Evolutionary conservation across 176 grass and related monocot species (phyloP).

Genomic region (Avena atlantica): DNA sequence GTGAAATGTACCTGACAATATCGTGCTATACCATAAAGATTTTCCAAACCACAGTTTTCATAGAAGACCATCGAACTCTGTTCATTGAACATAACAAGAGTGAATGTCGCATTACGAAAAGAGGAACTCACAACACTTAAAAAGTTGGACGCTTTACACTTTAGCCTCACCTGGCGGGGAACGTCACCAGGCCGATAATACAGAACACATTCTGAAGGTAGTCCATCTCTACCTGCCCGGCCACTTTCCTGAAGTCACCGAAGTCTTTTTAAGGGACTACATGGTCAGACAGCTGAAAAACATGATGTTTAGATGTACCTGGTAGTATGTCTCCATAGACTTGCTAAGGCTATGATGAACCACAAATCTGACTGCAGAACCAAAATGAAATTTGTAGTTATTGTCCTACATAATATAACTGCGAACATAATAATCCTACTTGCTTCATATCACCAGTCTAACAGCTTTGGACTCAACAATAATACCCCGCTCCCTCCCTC

Average conservation of each 20-base stretch:
- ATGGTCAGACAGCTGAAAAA: slow-evolving; percentile 6
- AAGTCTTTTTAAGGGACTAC: slow-evolving; percentile 25
- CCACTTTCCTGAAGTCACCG: slow-evolving; percentile 74
- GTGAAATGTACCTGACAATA: slow-evolving; percentile 80
- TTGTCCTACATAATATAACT: slow-evolving; percentile 19
- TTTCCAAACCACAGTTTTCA: slow-evolving; percentile 91
- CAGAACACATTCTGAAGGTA: slow-evolving; percentile 89
- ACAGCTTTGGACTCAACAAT: neutral
- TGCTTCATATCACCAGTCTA: slow-evolving; percentile 33
- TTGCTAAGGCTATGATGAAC: slow-evolving; percentile 99
- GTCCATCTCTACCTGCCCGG: slow-evolving; percentile 85
- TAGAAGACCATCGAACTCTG: slow-evolving; percentile 99
- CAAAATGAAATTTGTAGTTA: slow-evolving; percentile 32
- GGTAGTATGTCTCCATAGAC: slow-evolving; percentile 98
- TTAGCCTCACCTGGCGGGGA: slow-evolving; percentile 66
- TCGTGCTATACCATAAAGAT: slow-evolving; percentile 90
- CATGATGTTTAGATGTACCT: slow-evolving; percentile 53
- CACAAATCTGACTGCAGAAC: slow-evolving; percentile 82
- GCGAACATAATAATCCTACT: slow-evolving; percentile 15
- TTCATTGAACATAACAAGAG: slow-evolving; percentile 38
- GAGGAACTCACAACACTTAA: slow-evolving; percentile 23
- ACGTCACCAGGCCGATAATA: slow-evolving; percentile 89
- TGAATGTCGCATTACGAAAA: slow-evolving; percentile 26
- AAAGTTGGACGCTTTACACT: slow-evolving; percentile 24
- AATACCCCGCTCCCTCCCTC: neutral